phyloP scores from a whole-genome alignment of 495 filamentous ascomycete species.

The Neurospora tetrasperma region DNA sequence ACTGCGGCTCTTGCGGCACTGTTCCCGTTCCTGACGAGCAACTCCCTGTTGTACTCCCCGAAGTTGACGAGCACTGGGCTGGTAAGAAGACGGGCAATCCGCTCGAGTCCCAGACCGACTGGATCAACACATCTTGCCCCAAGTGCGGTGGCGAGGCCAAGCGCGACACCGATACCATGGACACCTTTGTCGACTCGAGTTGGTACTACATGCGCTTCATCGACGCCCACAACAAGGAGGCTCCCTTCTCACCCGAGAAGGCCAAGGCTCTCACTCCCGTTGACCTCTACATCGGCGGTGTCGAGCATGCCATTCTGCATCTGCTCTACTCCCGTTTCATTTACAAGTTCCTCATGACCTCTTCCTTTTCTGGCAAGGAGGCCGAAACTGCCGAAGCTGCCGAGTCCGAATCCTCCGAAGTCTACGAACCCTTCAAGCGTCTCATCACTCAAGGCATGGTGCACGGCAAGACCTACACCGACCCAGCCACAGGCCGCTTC shows the following conservation, averaged over 20 bases:
- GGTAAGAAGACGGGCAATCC: conserved; percentile 66
- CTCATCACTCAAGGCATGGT: conserved; percentile 90
- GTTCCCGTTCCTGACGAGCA: conserved; percentile 69
- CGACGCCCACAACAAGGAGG: conserved; percentile 52
- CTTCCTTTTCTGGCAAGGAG: conserved; percentile 22
- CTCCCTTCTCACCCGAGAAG: conserved; percentile 47
- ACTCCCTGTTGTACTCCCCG: conserved; percentile 66
- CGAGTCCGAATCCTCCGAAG: neutral
- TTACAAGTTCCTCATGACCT: conserved; percentile 69
- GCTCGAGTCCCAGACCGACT: conserved; percentile 57
- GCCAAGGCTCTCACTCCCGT: conserved; percentile 55
- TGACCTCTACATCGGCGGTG: conserved; percentile 76
- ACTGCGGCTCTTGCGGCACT: conserved; percentile 65
- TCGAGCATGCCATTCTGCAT: conserved; percentile 86
- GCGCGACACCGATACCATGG: conserved; percentile 90
- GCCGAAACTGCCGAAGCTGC: conserved; percentile 19
- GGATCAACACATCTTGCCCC: conserved; percentile 68
- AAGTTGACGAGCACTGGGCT: conserved; percentile 56
- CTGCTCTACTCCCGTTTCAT: conserved; percentile 88
- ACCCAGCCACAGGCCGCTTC: conserved; percentile 66
- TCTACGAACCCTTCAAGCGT: conserved; percentile 63
- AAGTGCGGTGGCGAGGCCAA: conserved; percentile 58
- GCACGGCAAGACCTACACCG: conserved; percentile 71
- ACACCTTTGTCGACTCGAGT: conserved; percentile 88
- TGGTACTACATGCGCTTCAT: conserved; percentile 84